These are phyloP conservation scores for Jasminum sambac DNA, from an alignment of 257 asterid genomes.

Conservation along the genomic window DNA sequence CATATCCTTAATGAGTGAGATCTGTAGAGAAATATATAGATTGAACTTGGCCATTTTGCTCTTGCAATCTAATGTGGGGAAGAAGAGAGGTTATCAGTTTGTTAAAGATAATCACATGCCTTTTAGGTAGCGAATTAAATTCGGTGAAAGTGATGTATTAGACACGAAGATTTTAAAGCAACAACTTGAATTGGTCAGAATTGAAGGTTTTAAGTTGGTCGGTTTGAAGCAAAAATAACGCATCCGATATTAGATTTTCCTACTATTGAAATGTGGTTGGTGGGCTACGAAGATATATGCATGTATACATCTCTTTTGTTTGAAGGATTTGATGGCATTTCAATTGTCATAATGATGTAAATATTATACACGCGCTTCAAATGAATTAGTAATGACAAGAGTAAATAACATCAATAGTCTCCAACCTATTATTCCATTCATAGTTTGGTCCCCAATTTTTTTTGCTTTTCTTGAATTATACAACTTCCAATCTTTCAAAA, in stretches of 20 bases:
- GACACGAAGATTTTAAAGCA: conserved; percentile 15
- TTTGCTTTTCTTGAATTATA: too few relatives aligned
- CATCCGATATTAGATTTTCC: conserved; percentile 5
- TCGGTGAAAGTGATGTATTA: conserved; percentile 37
- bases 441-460: too few relatives aligned
- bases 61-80: not conserved
- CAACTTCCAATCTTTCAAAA: too few relatives aligned
- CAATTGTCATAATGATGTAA: too few relatives aligned
- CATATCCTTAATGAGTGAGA: too few relatives aligned
- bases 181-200: not conserved
- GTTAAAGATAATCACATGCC: conserved; percentile 33
- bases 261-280: not conserved
- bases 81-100: conserved; percentile 14
- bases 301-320: not conserved
- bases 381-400: too few relatives aligned
- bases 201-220: conserved; percentile 5
- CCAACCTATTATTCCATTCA: too few relatives aligned
- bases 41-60: too few relatives aligned
- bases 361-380: too few relatives aligned
- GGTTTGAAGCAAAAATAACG: conserved; percentile 1
- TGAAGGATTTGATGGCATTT: not conserved
- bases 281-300: not conserved
- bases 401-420: too few relatives aligned
- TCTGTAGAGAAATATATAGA: too few relatives aligned
- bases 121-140: conserved; percentile 33